Evolutionary conservation across 2,329 filamentous ascomycete genomes (phyloP), one percentile per base, ranked within the genome.

Genomic region (Claviceps africana): DNA sequence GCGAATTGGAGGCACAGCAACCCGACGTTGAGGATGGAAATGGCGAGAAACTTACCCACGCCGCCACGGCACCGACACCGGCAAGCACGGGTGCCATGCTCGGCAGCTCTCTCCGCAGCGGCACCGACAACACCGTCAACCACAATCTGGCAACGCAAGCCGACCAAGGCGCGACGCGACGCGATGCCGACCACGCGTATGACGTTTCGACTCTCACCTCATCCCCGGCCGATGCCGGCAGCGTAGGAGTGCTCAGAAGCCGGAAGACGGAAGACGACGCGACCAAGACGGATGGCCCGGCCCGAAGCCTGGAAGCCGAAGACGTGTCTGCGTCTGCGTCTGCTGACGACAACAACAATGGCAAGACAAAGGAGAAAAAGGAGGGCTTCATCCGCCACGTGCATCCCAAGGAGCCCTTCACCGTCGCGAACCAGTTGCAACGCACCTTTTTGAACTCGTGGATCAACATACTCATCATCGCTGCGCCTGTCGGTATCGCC

Each of bases 391-490:
- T 77, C 61, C 71, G 71, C 39, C 63, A 72, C 33, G 61, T 77
- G 19, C 55, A 71, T n/a, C 72, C 75, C 11, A 76, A 75, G 58
- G 67, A 71, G 53, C 72, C 76, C 2, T 85, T 79, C 54, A 84
- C 81, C 0, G 61, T 78, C 9, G 69, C 69, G 54, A 82, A 83
- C 60, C 86, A 90, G 66, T 66, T 90, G 48, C 80, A 82, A 58
- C 81, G 85, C 19, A 89, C 88, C 0, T 60, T 95, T 3, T 78
- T 95, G 58, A 83, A 80, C 60, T 93, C 87, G 0, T 95, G 86
- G 81, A 85, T 95, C 70, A 96, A 96, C 62, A 62, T 95, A 25
- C 70, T 96, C 28, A 72, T 95, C 22, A 50, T 95, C 17, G 81
- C 83, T 22, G 88, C 86, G 0, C 90, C 90, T 0, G 78, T 82